phyloP scores from a whole-genome alignment of 163 green algal species.

The Scenedesmus sp. region DNA sequence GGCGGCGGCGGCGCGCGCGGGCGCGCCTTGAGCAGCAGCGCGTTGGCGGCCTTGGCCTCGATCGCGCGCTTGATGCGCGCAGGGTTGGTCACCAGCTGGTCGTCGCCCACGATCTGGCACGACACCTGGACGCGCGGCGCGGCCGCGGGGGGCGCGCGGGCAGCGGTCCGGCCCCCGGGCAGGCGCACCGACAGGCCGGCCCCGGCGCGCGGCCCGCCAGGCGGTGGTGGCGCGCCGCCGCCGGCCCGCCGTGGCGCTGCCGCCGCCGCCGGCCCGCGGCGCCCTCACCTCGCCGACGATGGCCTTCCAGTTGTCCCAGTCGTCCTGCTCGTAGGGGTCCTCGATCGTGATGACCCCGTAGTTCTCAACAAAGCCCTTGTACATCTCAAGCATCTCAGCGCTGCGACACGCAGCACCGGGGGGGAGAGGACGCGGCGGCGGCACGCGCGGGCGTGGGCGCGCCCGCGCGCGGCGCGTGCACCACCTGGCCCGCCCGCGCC shows the following conservation, averaged over 20 bases:
- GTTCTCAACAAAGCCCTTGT: constrained; percentile 87
- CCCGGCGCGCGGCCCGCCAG: not conserved
- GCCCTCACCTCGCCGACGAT: constrained; percentile 85
- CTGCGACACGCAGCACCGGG: not conserved
- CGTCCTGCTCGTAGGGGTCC: constrained; percentile 99
- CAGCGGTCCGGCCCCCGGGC: no score
- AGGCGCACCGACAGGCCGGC: not conserved
- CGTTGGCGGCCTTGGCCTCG: constrained; percentile 95
- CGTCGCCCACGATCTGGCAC: constrained; percentile 96
- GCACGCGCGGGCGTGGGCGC: no score
- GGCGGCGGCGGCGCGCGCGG: no score
- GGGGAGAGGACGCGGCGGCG: no score
- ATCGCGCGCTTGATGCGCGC: constrained; percentile 93
- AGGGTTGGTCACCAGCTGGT: constrained; percentile 99
- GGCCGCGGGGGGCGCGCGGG: no score
- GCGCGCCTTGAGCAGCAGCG: constrained; percentile 97
- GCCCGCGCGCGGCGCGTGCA: no score
- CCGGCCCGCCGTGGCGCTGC: no score
- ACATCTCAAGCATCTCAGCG: constrained; percentile 92
- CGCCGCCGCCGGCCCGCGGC: constrained; percentile 57
- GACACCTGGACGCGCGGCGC: no score
- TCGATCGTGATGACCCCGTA: constrained; percentile 98
- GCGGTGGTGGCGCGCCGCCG: constrained; percentile 83
- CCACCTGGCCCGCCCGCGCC: no score
- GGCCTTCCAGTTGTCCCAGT: constrained; percentile 88